These are phyloP conservation scores for Nakazawaea ambrosiae DNA, from an alignment of 805 yeast species.

Conservation along the genomic window DNA sequence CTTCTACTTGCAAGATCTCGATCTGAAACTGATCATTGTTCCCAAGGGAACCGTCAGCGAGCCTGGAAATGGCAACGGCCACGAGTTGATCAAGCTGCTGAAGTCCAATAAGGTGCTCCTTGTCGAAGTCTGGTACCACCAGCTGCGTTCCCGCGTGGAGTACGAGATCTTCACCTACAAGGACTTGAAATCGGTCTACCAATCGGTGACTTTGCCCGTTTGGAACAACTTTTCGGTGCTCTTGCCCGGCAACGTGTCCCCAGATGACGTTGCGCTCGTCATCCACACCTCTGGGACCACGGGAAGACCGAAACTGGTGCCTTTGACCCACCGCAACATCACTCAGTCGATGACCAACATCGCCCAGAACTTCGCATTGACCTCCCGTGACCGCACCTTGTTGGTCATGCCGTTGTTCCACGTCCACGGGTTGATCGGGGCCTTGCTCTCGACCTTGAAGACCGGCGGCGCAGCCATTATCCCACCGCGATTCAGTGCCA, in stretches of 20 bases:
- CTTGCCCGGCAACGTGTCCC: conserved; percentile 36
- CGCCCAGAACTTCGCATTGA: conserved; percentile 46
- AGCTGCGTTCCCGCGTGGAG: conserved; percentile 33
- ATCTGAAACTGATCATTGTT: conserved; percentile 50
- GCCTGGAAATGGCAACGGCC: conserved; percentile 12
- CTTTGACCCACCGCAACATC: conserved; percentile 58
- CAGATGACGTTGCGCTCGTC: conserved; percentile 54
- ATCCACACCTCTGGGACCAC: conserved; percentile 74
- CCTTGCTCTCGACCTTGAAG: conserved; percentile 51
- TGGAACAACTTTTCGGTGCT: conserved; percentile 21
- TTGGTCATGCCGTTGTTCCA: conserved; percentile 75
- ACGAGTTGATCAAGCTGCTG: conserved; percentile 45
- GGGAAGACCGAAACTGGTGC: conserved; percentile 71
- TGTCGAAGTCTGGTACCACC: conserved; percentile 45
- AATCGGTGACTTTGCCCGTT: conserved; percentile 22
- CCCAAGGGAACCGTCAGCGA: conserved; percentile 41
- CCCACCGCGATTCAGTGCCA: conserved; percentile 58
- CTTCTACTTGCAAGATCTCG: conserved; percentile 55
- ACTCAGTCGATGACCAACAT: conserved; percentile 55
- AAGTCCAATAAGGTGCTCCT: conserved; percentile 37
- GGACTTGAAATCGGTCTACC: conserved; percentile 11
- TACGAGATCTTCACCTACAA: conserved; percentile 20
- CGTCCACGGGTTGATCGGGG: conserved; percentile 69
- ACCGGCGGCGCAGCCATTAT: conserved; percentile 57
- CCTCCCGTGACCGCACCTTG: conserved; percentile 44